Evolutionary conservation across 2,329 filamentous ascomycete species (phyloP).

Genomic region (Botrytis fragariae): DNA sequence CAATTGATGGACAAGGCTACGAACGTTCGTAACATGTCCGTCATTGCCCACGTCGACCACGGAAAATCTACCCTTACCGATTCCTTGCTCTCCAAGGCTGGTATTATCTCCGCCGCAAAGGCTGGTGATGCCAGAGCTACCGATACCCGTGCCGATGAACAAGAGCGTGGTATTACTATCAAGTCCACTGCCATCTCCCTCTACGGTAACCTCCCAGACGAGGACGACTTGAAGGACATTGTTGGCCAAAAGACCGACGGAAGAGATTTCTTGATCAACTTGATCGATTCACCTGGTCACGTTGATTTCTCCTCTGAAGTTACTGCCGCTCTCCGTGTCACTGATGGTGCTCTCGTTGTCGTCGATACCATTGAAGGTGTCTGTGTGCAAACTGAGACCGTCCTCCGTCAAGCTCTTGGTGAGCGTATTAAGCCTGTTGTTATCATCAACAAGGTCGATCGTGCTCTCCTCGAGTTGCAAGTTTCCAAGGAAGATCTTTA

Average conservation of each 20-base stretch:
- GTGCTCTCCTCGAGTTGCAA: constrained; percentile 98
- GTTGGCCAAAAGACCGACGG: constrained; percentile 82
- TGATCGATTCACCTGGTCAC: constrained; percentile 99
- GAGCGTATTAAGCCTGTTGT: constrained; percentile 99
- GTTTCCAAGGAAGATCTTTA: constrained; percentile 98
- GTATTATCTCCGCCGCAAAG: constrained; percentile 98
- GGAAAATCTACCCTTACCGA: constrained; percentile 99
- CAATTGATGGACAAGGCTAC: constrained; percentile 74
- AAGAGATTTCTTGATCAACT: constrained; percentile 99
- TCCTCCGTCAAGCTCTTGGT: constrained; percentile 96
- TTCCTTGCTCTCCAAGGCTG: constrained; percentile 96
- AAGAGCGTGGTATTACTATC: constrained; percentile 99
- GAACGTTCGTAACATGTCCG: constrained; percentile 94
- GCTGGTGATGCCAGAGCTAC: constrained; percentile 94
- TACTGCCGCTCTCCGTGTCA: constrained; percentile 98
- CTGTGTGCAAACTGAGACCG: constrained; percentile 99
- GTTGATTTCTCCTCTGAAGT: constrained; percentile 99
- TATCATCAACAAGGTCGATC: constrained; percentile 99
- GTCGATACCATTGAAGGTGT: constrained; percentile 99
- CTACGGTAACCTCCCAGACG: constrained; percentile 77
- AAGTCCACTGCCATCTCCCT: constrained; percentile 99
- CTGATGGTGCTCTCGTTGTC: constrained; percentile 98
- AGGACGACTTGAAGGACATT: constrained; percentile 93
- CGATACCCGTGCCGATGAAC: constrained; percentile 95
- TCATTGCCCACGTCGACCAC: constrained; percentile 99